Conservation (phyloP, 352 stramenopile species). For the Thalassiosira livingstoniorum region DNA sequence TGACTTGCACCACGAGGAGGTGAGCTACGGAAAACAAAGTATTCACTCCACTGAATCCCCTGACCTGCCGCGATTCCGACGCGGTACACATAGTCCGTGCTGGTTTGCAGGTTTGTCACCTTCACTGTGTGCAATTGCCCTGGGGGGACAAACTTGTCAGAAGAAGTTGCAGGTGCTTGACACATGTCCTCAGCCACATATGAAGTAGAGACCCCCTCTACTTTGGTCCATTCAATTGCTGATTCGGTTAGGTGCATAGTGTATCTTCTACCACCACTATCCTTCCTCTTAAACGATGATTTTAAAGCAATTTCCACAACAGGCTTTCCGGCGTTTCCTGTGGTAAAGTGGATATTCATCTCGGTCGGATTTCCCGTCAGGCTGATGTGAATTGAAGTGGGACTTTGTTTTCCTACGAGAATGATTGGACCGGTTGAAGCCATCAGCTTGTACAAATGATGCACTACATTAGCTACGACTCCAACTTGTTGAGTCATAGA, state of each 20-base stretch:
- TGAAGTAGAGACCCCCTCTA: slow-evolving; percentile 53
- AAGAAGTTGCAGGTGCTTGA: slow-evolving; percentile 68
- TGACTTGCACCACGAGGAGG: slow-evolving; percentile 25
- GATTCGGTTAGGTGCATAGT: too few relatives aligned
- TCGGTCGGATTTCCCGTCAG: slow-evolving; percentile 31
- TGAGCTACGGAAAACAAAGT: slow-evolving; percentile 45
- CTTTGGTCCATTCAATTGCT: slow-evolving; percentile 16
- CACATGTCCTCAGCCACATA: slow-evolving; percentile 82
- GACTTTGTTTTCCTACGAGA: slow-evolving; percentile 21
- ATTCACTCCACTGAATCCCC: slow-evolving; percentile 60
- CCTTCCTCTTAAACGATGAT: too few relatives aligned
- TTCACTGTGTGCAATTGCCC: slow-evolving; percentile 71
- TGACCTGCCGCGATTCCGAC: slow-evolving; percentile 60
- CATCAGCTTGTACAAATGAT: slow-evolving; percentile 22
- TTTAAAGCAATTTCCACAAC: slow-evolving; percentile 34
- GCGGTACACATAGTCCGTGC: slow-evolving; percentile 74
- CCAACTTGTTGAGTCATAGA: background rate
- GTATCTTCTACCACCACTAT: too few relatives aligned
- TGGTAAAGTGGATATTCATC: slow-evolving; percentile 68
- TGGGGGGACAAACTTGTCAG: slow-evolving; percentile 66
- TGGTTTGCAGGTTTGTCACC: slow-evolving; percentile 59
- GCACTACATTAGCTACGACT: background rate
- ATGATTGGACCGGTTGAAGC: slow-evolving; percentile 31
- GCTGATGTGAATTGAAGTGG: slow-evolving; percentile 64
- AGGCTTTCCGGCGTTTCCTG: slow-evolving; percentile 30